Conservation (phyloP, 2,329 filamentous ascomycete species). For the Ceratocystis destructans region DNA sequence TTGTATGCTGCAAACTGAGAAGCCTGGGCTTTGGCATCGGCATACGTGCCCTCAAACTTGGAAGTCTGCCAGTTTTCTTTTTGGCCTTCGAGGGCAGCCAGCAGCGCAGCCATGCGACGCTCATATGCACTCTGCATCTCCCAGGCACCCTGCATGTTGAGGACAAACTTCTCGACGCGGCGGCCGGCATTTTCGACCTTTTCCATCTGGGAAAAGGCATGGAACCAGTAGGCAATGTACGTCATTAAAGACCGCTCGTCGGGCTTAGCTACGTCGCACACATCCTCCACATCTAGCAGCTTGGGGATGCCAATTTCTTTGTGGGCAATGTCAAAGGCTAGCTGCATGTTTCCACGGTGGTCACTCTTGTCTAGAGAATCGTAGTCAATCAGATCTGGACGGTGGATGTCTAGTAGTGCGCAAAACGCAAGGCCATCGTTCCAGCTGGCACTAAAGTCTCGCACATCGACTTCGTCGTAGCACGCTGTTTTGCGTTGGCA, state of each 20-base stretch:
- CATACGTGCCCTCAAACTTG: slow-evolving; percentile 80
- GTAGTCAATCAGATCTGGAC: slow-evolving; percentile 93
- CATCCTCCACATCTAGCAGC: slow-evolving; percentile 91
- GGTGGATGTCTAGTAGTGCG: slow-evolving; percentile 88
- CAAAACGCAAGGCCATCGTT: slow-evolving; percentile 96
- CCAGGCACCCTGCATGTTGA: slow-evolving; percentile 98
- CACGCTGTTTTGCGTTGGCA: slow-evolving; percentile 97
- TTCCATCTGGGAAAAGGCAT: slow-evolving; percentile 98
- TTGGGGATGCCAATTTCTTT: slow-evolving; percentile 96
- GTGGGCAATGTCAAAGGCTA: slow-evolving; percentile 90
- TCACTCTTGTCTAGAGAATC: slow-evolving; percentile 88
- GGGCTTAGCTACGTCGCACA: slow-evolving; percentile 89
- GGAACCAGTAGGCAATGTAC: slow-evolving; percentile 99
- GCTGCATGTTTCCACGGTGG: slow-evolving; percentile 91
- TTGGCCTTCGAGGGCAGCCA: slow-evolving; percentile 61
- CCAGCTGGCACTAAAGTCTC: slow-evolving; percentile 92
- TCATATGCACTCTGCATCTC: slow-evolving; percentile 98
- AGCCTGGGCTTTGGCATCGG: slow-evolving; percentile 79
- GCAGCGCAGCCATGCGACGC: slow-evolving; percentile 69
- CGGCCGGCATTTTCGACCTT: slow-evolving; percentile 94
- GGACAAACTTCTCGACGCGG: slow-evolving; percentile 94
- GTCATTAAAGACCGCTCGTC: slow-evolving; percentile 98
- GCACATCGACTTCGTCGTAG: slow-evolving; percentile 91
- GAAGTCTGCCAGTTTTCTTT: slow-evolving; percentile 63
- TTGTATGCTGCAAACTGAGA: slow-evolving; percentile 79